These are phyloP conservation scores for Neurospora intermedia DNA, from an alignment of 495 filamentous ascomycete genomes.

Conservation along the genomic window DNA sequence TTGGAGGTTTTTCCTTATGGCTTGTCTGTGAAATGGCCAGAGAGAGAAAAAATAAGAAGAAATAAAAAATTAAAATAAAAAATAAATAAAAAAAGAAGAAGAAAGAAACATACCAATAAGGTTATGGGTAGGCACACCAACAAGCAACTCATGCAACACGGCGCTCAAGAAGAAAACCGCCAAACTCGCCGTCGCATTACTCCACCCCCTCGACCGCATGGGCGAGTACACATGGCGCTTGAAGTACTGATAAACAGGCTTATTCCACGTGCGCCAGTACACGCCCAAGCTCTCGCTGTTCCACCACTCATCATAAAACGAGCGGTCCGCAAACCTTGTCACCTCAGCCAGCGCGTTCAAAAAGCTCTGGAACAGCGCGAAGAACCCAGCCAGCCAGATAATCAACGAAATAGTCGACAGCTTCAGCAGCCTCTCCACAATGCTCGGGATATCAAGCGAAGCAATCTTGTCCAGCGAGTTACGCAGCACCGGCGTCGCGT, in stretches of 20 bases:
- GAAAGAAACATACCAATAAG: conserved; percentile 54
- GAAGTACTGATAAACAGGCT: conserved; percentile 94
- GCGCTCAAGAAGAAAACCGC: conserved; percentile 81
- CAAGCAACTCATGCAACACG: conserved; percentile 80
- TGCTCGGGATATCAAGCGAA: conserved; percentile 66
- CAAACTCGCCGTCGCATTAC: conserved; percentile 51
- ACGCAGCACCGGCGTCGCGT: conserved; percentile 75
- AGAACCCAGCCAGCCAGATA: conserved; percentile 96
- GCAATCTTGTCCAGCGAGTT: conserved; percentile 84
- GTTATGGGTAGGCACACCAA: conserved; percentile 93
- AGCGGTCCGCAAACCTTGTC: conserved; percentile 79
- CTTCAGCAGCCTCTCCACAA: conserved; percentile 86
- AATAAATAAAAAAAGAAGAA: not conserved
- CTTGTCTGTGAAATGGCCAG: not conserved
- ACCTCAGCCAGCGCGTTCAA: conserved; percentile 88
- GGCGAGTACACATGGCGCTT: conserved; percentile 83
- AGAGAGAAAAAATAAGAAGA: not conserved
- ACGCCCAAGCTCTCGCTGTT: conserved; percentile 74
- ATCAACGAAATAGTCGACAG: conserved; percentile 85
- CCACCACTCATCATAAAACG: conserved; percentile 98
- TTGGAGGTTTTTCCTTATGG: not conserved
- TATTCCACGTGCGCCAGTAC: conserved; percentile 97
- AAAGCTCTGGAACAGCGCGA: conserved; percentile 82
- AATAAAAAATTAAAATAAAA: no score
- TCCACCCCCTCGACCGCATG: conserved; percentile 71